Percentiles rank a stretch among this genome's conserved stretches.
phyloP scores from a whole-genome alignment of 805 yeast species.

The Metahyphopichia silvanorum region DNA sequence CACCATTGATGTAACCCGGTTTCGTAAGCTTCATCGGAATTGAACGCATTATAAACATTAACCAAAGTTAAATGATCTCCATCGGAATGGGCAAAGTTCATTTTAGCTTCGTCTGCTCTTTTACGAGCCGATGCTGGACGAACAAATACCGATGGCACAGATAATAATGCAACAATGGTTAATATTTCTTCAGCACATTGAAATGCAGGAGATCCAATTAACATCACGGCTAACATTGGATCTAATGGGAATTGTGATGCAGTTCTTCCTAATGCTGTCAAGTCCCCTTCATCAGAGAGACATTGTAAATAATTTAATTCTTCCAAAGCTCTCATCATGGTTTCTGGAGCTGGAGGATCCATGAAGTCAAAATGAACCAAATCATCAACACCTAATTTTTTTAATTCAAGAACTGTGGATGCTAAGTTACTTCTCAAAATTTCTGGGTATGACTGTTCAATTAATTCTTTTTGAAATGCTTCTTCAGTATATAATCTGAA shows the following conservation, averaged over 20 bases:
- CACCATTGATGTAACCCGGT: conserved; percentile 81
- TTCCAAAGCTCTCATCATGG: conserved; percentile 98
- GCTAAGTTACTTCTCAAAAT: conserved; percentile 87
- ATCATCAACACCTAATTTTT: conserved; percentile 92
- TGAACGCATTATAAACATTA: conserved; percentile 83
- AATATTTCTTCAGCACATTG: conserved; percentile 86
- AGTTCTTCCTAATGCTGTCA: conserved; percentile 84
- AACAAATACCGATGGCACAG: conserved; percentile 92
- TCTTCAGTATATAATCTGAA: conserved; percentile 95
- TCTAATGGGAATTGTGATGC: conserved; percentile 94
- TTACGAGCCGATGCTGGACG: conserved; percentile 87
- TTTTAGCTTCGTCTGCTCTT: conserved; percentile 88
- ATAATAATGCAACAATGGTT: conserved; percentile 82
- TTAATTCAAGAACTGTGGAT: conserved; percentile 86
- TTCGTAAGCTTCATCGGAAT: conserved; percentile 66
- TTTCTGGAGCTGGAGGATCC: conserved; percentile 99
- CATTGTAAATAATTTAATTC: conserved; percentile 89
- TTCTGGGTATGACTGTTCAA: conserved; percentile 95
- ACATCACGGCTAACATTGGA: conserved; percentile 91
- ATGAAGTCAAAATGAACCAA: conserved; percentile 96
- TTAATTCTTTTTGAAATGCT: conserved; percentile 89
- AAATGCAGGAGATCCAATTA: conserved; percentile 83
- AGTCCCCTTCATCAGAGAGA: conserved; percentile 85
- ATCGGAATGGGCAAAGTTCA: conserved; percentile 84
- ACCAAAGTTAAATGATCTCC: conserved; percentile 93